Percentiles rank a stretch among this genome's conserved stretches.
Conservation (phyloP, 73 alveolate species). For the Tetrahymena thermophila region DNA sequence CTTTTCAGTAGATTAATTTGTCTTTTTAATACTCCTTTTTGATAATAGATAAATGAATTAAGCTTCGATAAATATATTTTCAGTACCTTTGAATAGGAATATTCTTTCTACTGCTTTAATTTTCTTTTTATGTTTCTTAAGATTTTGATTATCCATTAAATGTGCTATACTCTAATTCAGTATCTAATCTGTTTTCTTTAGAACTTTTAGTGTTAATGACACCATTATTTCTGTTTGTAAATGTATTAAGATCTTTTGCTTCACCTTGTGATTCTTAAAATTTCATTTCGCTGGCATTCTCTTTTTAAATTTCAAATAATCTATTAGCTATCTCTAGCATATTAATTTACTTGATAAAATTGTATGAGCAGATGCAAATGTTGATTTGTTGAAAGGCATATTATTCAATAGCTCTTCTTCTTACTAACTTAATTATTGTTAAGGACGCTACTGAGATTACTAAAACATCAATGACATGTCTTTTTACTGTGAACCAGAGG, state of each 20-base stretch:
- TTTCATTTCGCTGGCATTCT: not conserved
- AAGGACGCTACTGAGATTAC: not conserved
- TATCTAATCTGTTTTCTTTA: not conserved
- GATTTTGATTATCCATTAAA: not conserved
- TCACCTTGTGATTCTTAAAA: not conserved
- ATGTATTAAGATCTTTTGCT: not conserved
- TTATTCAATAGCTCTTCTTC: not conserved
- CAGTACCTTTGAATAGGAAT: not conserved
- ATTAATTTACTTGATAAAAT: not conserved
- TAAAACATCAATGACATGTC: not conserved
- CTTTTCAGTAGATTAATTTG: not conserved
- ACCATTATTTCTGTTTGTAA: not conserved
- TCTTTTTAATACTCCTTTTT: not conserved
- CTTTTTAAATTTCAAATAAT: not conserved
- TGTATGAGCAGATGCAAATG: not conserved
- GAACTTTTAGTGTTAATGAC: not conserved
- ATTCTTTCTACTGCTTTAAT: not conserved
- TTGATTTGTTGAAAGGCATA: not conserved
- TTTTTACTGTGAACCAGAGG: not conserved
- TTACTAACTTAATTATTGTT: not conserved
- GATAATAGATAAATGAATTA: not conserved
- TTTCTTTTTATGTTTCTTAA: not conserved
- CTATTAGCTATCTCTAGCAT: not conserved
- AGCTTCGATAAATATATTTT: not conserved
- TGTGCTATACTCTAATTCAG: not conserved